Conservation (phyloP, 1,139 yeast genomes). For the Magnusiomyces suaveolens region DNA sequence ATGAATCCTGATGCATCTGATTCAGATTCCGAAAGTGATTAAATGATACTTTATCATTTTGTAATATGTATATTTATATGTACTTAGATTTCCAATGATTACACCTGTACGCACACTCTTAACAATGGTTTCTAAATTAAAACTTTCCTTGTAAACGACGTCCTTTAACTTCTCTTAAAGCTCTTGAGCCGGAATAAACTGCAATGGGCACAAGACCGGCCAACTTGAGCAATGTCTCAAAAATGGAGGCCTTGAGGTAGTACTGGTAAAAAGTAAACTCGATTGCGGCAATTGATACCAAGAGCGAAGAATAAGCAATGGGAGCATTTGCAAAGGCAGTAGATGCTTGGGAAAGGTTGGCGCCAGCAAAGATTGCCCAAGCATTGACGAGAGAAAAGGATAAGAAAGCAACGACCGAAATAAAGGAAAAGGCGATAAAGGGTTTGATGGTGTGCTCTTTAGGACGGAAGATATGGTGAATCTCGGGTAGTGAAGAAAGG, state of each 20-base stretch:
- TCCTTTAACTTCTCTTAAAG: conserved; percentile 33
- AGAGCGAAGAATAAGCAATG: conserved; percentile 37
- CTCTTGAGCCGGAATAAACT: conserved; percentile 60
- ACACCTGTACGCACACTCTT: no score
- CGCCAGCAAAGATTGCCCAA: conserved; percentile 21
- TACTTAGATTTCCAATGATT: not conserved
- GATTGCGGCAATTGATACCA: conserved; percentile 45
- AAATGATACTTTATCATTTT: not conserved
- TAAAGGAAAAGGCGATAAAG: conserved; percentile 47
- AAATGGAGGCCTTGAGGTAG: conserved; percentile 62
- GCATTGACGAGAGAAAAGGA: conserved; percentile 22
- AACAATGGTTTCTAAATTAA: no score
- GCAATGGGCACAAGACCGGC: conserved; percentile 47
- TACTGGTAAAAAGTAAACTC: conserved; percentile 60
- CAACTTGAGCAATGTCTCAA: conserved; percentile 51
- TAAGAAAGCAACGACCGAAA: conserved; percentile 37
- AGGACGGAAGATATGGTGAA: conserved; percentile 54
- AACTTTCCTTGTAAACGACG: conserved; percentile 17
- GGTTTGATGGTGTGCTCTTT: conserved; percentile 49
- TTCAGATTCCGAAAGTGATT: not conserved
- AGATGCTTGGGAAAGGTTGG: conserved; percentile 17
- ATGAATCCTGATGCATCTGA: conserved; percentile 55
- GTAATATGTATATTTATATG: not conserved
- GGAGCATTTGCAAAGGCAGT: conserved; percentile 30
- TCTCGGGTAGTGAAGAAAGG: conserved; percentile 36